Evolutionary conservation across 2,329 filamentous ascomycete genomes (phyloP), one percentile per base, ranked within the genome.

Genomic region (Fusarium coffeatum): DNA sequence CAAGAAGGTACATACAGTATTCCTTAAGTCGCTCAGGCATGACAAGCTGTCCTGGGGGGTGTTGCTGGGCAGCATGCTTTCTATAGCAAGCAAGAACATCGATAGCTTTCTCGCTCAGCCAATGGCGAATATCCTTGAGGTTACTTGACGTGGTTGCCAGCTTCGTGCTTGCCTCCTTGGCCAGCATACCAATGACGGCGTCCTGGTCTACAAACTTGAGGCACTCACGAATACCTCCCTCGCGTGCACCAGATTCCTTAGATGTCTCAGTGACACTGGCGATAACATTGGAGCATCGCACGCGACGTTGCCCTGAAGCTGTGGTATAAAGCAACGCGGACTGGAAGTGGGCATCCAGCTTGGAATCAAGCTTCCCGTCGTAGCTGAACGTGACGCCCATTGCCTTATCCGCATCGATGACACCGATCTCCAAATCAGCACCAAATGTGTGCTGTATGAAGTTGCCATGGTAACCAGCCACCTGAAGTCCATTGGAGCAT

Each of bases 171-270:
- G 94, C 93, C 80, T 99, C 95, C 83, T 98, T 98, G 47, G 95
- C 94, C 62, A 99, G 89, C 60, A 98, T 88, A 40, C 89, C 88
- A 62, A 95, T 88, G 25, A 99, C 93, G 9, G 96, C 94, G 79
- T 99, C 96, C 79, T 99, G 95, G 77, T 99, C 96, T 42, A 98
- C 91, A 77, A 94, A 96, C 76, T 94, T 96, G 89, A 98, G 93
- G 75, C 87, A 88, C 66, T 97, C 94, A 67, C 92, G 88, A 15
- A 93, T 90, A 58, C 89, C 90, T 62, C 80, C 78, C 59, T 81
- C 80, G 15, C 79, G 76, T 40, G 71, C 70, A 49, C 76, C 76
- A n/a, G 79, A 77, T 59, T 82, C 80, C 74, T 81, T 82, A 15
- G 80, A 79, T 6, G 80, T 82, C 71, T 98, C 93, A 69, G 91